Conservation (phyloP, 305 asterid genomes). For the Fraxinus sp. region DNA sequence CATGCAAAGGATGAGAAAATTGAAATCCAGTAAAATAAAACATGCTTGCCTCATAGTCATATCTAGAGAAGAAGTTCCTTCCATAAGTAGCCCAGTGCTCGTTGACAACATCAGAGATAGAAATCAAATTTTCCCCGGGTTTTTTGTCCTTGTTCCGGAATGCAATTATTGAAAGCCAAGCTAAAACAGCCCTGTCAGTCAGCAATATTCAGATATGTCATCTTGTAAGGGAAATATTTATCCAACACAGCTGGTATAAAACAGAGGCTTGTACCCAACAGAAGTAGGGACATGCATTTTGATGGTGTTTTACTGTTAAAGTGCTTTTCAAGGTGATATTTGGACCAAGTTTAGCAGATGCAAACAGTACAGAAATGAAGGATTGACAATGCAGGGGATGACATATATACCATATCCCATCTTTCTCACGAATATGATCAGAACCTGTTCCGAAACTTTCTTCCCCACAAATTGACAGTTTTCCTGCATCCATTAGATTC, state of each 20-base stretch:
- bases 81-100: conserved; percentile 96
- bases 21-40: conserved; percentile 13
- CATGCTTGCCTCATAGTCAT: conserved; percentile 80
- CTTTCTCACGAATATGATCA: conserved; percentile 97
- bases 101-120: conserved; percentile 81
- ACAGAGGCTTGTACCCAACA: background rate
- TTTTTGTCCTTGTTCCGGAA: conserved; percentile 71
- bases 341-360: conserved; percentile 2
- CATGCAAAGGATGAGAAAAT: conserved; percentile 4
- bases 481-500: conserved; percentile 96
- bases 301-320: background rate
- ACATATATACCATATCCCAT: conserved; percentile 79
- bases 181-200: conserved; percentile 81
- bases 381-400: conserved; percentile 12
- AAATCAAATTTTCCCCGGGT: conserved; percentile 74
- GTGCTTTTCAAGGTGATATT: background rate
- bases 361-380: background rate
- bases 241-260: background rate
- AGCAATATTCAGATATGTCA: conserved; percentile 7
- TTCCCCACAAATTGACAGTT: conserved; percentile 92
- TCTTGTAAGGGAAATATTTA: background rate
- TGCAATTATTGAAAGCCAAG: conserved; percentile 94
- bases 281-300: background rate
- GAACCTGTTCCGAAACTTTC: conserved; percentile 99
- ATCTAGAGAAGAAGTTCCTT: conserved; percentile 92